Evolutionary conservation across 2,329 filamentous ascomycete genomes (phyloP).

Genomic region (Colletotrichum theobromicola): DNA sequence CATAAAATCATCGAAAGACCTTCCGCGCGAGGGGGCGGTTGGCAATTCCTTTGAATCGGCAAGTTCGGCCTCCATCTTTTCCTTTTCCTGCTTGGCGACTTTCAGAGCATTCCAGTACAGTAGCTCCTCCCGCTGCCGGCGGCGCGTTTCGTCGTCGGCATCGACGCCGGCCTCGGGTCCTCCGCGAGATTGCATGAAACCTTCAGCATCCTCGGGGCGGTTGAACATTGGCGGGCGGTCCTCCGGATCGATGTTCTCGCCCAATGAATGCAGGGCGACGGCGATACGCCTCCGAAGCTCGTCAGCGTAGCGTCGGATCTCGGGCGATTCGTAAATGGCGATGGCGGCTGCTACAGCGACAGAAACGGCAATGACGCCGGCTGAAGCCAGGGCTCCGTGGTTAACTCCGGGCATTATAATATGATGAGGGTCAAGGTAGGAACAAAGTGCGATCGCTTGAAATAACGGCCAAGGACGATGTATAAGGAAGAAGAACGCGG

Average conservation of each 20-base stretch:
- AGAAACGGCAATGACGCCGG: conserved; percentile 62
- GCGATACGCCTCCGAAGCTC: conserved; percentile 67
- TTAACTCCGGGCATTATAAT: conserved; percentile 58
- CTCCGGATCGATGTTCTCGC: conserved; percentile 58
- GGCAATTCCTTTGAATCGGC: conserved; percentile 19
- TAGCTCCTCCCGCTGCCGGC: conserved; percentile 67
- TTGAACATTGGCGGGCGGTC: conserved; percentile 63
- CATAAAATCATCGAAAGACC: conserved; percentile 66
- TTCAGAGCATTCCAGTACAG: conserved; percentile 69
- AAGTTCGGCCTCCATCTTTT: conserved; percentile 26
- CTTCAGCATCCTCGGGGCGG: conserved; percentile 69
- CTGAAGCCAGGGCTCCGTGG: conserved; percentile 59
- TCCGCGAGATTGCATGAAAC: conserved; percentile 61
- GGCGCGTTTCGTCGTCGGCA: conserved; percentile 66
- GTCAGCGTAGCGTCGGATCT: conserved; percentile 65
- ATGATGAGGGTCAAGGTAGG: background rate
- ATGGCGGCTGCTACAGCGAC: conserved; percentile 63
- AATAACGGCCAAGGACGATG: background rate
- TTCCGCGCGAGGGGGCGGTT: conserved; percentile 31
- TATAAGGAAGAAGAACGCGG: background rate
- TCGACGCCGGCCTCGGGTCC: conserved; percentile 56
- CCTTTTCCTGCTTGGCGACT: conserved; percentile 50
- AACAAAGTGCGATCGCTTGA: background rate
- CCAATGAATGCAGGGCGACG: conserved; percentile 62
- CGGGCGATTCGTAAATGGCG: conserved; percentile 68